These are phyloP conservation scores for Kwoniella botswanensis DNA, from an alignment of 768 basidiomycete species.

Conservation along the genomic window DNA sequence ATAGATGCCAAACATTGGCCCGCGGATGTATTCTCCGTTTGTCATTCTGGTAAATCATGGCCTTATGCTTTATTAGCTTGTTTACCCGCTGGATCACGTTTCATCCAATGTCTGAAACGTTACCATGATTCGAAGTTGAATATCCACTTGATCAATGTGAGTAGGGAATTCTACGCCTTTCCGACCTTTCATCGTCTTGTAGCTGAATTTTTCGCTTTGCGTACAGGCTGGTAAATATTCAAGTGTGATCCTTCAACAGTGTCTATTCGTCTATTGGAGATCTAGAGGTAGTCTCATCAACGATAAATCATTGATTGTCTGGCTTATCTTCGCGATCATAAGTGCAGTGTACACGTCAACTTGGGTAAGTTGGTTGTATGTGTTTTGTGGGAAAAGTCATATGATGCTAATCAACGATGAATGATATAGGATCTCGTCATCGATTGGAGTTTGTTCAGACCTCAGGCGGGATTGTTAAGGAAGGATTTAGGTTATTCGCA, in stretches of 20 bases:
- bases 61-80: slow-evolving; percentile 47
- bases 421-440: slow-evolving; percentile 83
- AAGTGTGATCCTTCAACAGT: slow-evolving; percentile 68
- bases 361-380: slow-evolving; percentile 68
- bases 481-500: slow-evolving; percentile 75
- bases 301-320: slow-evolving; percentile 66
- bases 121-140: slow-evolving; percentile 73
- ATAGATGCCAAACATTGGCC: slow-evolving; percentile 49
- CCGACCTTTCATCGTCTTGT: neutral
- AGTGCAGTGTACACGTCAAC: slow-evolving; percentile 73
- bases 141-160: slow-evolving; percentile 86
- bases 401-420: slow-evolving; percentile 64
- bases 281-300: slow-evolving; percentile 62
- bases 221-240: slow-evolving; percentile 82
- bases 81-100: slow-evolving; percentile 75
- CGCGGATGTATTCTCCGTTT: slow-evolving; percentile 30
- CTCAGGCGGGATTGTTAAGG: slow-evolving; percentile 69
- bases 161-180: slow-evolving; percentile 32
- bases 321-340: slow-evolving; percentile 68
- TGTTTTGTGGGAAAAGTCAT: neutral
- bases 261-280: slow-evolving; percentile 80
- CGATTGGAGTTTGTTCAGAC: slow-evolving; percentile 86
- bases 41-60: slow-evolving; percentile 40
- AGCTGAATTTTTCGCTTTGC: neutral
- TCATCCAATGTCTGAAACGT: slow-evolving; percentile 85